Base-by-base conservation (phyloP, 176 grass and related monocot genomes). In the Ananas comosus region DNA sequence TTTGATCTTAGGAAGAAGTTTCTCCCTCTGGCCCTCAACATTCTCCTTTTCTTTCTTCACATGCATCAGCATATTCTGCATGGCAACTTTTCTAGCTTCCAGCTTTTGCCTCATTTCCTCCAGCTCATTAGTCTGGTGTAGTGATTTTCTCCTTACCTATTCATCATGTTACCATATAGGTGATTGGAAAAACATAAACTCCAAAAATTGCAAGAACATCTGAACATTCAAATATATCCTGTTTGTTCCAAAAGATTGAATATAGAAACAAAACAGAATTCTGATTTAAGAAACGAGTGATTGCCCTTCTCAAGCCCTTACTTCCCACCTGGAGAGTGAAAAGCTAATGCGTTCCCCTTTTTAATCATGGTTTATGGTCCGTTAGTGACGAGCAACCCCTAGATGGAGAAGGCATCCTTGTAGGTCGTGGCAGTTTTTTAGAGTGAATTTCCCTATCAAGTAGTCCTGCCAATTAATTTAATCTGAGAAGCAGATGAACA, bases 71-170 rank as follows among this genome's bases (percentile, higher is more conserved):
- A 88, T 22, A 64, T 88, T 82, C 29, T 57, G 72, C 50, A 90
- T 22, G 29, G 65, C 61, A 70, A 85, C 80, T 53, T 83, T 74
- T 25, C 18, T 73, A 9, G 28, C 58, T 54, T 86, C 84, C 66
- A 93, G 66, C 8, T 64, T 86, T 63, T 69, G 76, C 63, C 74
- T 83, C 78, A 88, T 93, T 51, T 99, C 78, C 17, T 88, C 87
- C 70, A 99, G 51, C 79, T 94, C 82, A 50, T 88, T 91, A n/a
- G 65, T 77, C 65, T 87, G 83, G 54, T 72, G 66, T 12, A 93
- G 70, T 51, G 81, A 86, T 67, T 73, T 51, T 17, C 64, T 85
- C 50, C 90, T 83, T 50, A 73, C 75, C 94, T 93, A 82, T 64
- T 56, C 66, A 67, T 12, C 29, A 24, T 47, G 12, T 13, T 12